These are phyloP conservation scores for Puccinia horiana DNA, from an alignment of 1,284 basidiomycete species.

Conservation along the genomic window DNA sequence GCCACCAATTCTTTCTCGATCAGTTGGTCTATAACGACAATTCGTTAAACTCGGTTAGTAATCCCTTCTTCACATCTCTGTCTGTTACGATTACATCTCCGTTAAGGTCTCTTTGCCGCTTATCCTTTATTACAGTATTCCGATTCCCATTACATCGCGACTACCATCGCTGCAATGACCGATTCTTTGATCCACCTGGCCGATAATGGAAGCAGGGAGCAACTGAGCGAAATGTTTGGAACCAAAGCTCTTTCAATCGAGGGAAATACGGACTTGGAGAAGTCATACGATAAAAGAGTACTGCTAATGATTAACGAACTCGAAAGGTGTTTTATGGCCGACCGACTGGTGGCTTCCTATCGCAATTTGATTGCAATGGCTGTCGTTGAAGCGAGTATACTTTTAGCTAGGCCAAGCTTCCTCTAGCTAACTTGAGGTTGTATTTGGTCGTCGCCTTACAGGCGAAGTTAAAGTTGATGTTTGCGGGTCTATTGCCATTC, in stretches of 20 bases:
- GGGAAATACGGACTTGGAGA: background rate
- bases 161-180: constrained; percentile 25
- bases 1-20: constrained; percentile 87
- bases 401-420: background rate
- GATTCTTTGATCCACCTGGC: constrained; percentile 34
- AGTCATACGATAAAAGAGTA: constrained; percentile 65
- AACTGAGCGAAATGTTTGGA: constrained; percentile 55
- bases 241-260: constrained; percentile 15
- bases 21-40: constrained; percentile 93
- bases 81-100: constrained; percentile 27
- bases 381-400: constrained; percentile 71
- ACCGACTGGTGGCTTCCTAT: constrained; percentile 88
- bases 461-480: constrained; percentile 78
- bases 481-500: constrained; percentile 77
- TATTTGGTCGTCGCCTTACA: constrained; percentile 57
- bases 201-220: constrained; percentile 44
- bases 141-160: constrained; percentile 41
- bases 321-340: constrained; percentile 89
- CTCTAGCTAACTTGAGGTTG: constrained; percentile 14
- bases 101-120: background rate
- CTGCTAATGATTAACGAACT: constrained; percentile 75
- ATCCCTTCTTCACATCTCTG: constrained; percentile 26
- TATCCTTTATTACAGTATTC: constrained; percentile 34
- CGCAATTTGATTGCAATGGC: constrained; percentile 93
- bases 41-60: constrained; percentile 76